Evolutionary conservation across 2,329 filamentous ascomycete genomes (phyloP).

Genomic region (Paecilomyces sp.): DNA sequence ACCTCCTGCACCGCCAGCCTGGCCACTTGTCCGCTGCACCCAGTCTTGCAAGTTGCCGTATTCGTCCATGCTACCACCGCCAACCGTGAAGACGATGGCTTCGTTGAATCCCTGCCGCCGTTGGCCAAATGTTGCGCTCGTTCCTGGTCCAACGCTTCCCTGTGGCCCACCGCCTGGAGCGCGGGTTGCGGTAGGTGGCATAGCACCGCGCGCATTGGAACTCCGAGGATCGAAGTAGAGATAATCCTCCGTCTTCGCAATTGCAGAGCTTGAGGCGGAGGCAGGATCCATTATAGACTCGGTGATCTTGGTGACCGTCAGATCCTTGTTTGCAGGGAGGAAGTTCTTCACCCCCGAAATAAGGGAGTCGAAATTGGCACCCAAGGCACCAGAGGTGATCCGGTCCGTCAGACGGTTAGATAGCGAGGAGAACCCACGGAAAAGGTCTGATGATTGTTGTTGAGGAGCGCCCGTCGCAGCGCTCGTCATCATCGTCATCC

Average conservation of each 20-base stretch:
- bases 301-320: slow-evolving; percentile 95
- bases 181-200: slow-evolving; percentile 62
- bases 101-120: slow-evolving; percentile 82
- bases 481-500: slow-evolving; percentile 96
- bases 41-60: slow-evolving; percentile 97
- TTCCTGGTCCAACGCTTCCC: slow-evolving; percentile 53
- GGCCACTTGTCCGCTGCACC: slow-evolving; percentile 65
- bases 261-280: slow-evolving; percentile 80
- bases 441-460: slow-evolving; percentile 61
- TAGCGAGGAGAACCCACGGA: slow-evolving; percentile 87
- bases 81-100: slow-evolving; percentile 88
- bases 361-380: slow-evolving; percentile 84
- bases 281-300: slow-evolving; percentile 97
- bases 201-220: slow-evolving; percentile 83
- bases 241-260: slow-evolving; percentile 93
- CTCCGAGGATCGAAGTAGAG: slow-evolving; percentile 95
- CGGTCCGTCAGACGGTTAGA: slow-evolving; percentile 88
- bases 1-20: slow-evolving; percentile 39
- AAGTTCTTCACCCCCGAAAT: slow-evolving; percentile 98
- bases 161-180: slow-evolving; percentile 38
- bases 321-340: slow-evolving; percentile 87
- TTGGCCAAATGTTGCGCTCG: slow-evolving; percentile 82
- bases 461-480: slow-evolving; percentile 62
- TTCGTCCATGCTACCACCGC: slow-evolving; percentile 97
- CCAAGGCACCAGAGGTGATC: slow-evolving; percentile 82